phyloP scores from a whole-genome alignment of 1,139 yeast species.

The Saccharomyces hybrid region DNA sequence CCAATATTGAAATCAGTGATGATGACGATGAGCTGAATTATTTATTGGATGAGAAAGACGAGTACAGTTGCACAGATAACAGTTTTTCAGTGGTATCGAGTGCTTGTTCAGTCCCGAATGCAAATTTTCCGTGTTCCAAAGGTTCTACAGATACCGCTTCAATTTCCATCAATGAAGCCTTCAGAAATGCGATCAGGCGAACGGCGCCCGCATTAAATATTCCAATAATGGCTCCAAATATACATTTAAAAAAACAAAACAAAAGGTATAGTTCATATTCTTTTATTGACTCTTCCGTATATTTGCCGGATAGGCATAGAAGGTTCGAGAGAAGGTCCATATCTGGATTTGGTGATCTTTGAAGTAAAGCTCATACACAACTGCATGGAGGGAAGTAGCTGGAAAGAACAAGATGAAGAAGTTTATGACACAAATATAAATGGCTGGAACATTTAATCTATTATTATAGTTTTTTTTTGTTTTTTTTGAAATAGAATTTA shows the following conservation, averaged over 20 bases:
- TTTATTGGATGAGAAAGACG: slow-evolving; percentile 16
- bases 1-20: not conserved
- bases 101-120: not conserved
- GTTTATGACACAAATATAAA: not conserved
- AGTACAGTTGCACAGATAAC: slow-evolving; percentile 2
- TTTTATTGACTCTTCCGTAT: not conserved
- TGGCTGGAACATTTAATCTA: not conserved
- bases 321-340: not conserved
- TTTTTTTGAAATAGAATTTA: not conserved
- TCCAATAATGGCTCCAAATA: not conserved
- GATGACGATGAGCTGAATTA: slow-evolving; percentile 18
- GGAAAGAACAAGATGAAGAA: not conserved
- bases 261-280: not conserved
- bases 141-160: not conserved
- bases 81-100: not conserved
- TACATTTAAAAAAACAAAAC: not conserved
- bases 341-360: not conserved
- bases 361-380: not conserved
- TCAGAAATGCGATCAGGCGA: not conserved
- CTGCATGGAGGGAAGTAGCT: not conserved
- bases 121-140: not conserved
- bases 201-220: not conserved
- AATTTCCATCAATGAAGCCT: not conserved
- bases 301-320: not conserved
- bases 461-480: not conserved